phyloP scores from a whole-genome alignment of 2,329 filamentous ascomycete species.

The Corynespora cassiicola region DNA sequence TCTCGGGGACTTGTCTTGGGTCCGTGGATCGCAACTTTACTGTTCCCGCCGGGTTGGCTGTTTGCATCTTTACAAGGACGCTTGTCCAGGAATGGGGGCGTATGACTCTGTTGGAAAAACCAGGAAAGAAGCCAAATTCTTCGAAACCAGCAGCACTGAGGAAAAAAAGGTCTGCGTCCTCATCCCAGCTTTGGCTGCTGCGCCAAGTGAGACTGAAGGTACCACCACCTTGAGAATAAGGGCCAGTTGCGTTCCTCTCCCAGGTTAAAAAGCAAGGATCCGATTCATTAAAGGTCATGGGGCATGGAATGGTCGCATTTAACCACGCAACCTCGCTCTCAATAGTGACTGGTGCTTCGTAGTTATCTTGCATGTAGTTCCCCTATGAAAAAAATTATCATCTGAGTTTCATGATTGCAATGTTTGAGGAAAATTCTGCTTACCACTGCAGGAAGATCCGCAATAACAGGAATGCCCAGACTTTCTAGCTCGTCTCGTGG shows the following conservation, averaged over 20 bases:
- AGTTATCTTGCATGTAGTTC: constrained; percentile 68
- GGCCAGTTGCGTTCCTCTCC: constrained; percentile 41
- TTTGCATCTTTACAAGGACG: constrained; percentile 61
- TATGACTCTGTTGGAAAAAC: constrained; percentile 50
- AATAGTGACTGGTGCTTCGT: constrained; percentile 53
- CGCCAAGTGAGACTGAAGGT: constrained; percentile 53
- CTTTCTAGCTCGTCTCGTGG: constrained; percentile 57
- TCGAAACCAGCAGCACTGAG: constrained; percentile 15
- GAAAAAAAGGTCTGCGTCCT: constrained; percentile 14
- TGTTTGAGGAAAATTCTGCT: too few relatives aligned
- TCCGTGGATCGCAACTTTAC: constrained; percentile 65
- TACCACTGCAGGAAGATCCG: constrained; percentile 62
- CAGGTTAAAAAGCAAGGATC: constrained; percentile 54
- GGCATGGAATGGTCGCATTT: constrained; percentile 29
- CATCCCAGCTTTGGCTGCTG: constrained; percentile 42
- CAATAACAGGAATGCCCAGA: constrained; percentile 59
- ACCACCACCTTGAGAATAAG: constrained; percentile 50
- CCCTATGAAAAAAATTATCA: constrained; percentile 28
- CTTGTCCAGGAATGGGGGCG: constrained; percentile 48
- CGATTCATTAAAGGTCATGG: constrained; percentile 24
- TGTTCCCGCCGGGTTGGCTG: constrained; percentile 64
- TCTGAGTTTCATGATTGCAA: too few relatives aligned
- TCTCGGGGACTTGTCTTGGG: constrained; percentile 65
- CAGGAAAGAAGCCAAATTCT: constrained; percentile 48
- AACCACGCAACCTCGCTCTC: constrained; percentile 29